Evolutionary conservation across 345 rosid species (phyloP), one percentile per base, ranked within the genome.

Genomic region (Raphanus raphanistrum): DNA sequence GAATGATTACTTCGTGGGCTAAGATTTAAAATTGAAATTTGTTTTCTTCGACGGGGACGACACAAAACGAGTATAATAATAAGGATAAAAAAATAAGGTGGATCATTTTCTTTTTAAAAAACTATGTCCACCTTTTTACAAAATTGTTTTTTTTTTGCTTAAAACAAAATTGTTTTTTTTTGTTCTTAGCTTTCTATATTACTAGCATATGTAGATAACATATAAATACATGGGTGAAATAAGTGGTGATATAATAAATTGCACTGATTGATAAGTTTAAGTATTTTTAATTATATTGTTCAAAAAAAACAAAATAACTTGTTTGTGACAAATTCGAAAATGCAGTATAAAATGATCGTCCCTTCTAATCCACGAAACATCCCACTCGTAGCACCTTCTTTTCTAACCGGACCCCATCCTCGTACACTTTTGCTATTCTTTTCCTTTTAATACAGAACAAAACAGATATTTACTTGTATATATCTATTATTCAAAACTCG

Each of bases 311-410:
- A 74, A 52, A 33, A 2, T 2, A 74, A 3, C 0, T 13, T 27
- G 21, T 57, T 5, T 52, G 27, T 66, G n/a, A 25, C 27, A 57
- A 38, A 28, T 38, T 36, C 12, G 59, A 41, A 74, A 58, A 16
- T 17, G 60, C 58, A 38, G 48, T 59, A 36, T 35, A 76, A 78
- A 66, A 73, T 79, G 59, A 79, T 79, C 65, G 78, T 79, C 82
- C 78, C 77, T 79, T 79, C 73, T 58, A 79, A 73, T 79, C 78
- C 74, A 79, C 82, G 82, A 79, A 68, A 79, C 78, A 60, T 48
- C 64, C 28, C 78, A 72, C 81, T 72, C 55, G 72, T 78, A 45
- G 5, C 76, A 61, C 2, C 32, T 50, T 28, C 48, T 61, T 73
- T 59, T 73, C 41, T 3, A 73, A 50, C 7, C 50, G 82, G 82